A percentile compares a stretch with the other conserved stretches of the same genome.
Conservation (phyloP, 257 asterid genomes). For the Scutellaria galericulata region DNA sequence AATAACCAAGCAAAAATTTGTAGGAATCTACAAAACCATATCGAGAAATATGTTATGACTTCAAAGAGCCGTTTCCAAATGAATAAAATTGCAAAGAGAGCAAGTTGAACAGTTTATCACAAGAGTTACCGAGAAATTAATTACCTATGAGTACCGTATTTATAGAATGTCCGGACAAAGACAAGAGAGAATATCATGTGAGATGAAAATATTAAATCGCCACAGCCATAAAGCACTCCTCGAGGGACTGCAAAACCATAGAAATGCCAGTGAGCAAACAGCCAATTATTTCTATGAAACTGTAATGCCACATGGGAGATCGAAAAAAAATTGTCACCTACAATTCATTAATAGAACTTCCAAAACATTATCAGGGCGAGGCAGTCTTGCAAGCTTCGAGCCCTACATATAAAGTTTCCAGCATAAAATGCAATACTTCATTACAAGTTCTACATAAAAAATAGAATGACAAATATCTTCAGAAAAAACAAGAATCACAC, state of each 20-base stretch:
- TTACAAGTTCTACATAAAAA: constrained; percentile 27
- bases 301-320: constrained; percentile 2
- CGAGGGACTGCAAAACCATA: constrained; percentile 69
- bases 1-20: constrained; percentile 76
- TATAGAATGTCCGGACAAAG: constrained; percentile 81
- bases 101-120: not conserved
- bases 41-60: constrained; percentile 4
- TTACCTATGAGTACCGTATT: constrained; percentile 84
- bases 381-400: constrained; percentile 90
- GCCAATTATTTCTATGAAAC: not conserved
- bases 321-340: constrained; percentile 48
- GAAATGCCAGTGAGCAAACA: constrained; percentile 26
- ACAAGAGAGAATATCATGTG: constrained; percentile 98
- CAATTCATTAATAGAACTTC: constrained; percentile 71
- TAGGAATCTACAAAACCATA: constrained; percentile 56
- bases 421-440: constrained; percentile 20
- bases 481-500: constrained; percentile 17
- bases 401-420: constrained; percentile 59
- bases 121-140: constrained; percentile 30
- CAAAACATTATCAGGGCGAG: constrained; percentile 72
- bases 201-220: constrained; percentile 99
- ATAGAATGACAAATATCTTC: constrained; percentile 13
- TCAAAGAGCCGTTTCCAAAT: not conserved
- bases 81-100: not conserved
- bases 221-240: constrained; percentile 93